Evolutionary conservation across 495 filamentous ascomycete genomes (phyloP), one percentile per base, ranked within the genome.

Genomic region (Podospora fimiseda): DNA sequence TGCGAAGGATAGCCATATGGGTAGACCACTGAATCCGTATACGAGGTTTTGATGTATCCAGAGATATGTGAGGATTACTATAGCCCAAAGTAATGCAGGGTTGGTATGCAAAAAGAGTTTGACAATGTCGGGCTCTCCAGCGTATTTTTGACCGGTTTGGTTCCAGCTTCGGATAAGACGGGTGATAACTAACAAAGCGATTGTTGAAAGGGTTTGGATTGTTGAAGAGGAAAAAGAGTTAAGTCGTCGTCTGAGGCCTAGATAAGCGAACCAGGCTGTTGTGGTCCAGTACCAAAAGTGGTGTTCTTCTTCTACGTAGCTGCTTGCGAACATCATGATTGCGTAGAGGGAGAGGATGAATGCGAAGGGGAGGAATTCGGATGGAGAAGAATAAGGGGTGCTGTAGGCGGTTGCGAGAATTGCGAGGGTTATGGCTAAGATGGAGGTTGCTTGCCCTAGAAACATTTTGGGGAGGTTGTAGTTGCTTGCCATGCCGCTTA

Each of bases 251-350:
- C 56, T 57, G 30, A 65, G 65, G 44, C 68, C 76, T 1, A 94
- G 70, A 54, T 80, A 78, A 41, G 79, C 70, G 39, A 88, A 70
- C 90, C 90, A 99, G 2, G 78, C 84, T 0, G 87, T 84, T 11
- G 86, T 81, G 15, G 80, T 64, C 90, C 91, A 95, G 67, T 97
- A 96, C 93, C 93, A 99, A 67, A 95, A 96, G 56, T 96, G 86
- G 20, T 97, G 93, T 64, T 99, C 93, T 68, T 99, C 93, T 64
- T 99, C 93, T 20, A 99, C 89, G 63, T 90, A 97, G 64, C 90
- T 96, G 66, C 88, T 95, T 23, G 91, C 90, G 69, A 97, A 97
- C 90, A 96, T 97, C 85, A 95, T 91, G 24, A 78, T 64, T 9
- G 84, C 81, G 64, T 96, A 95, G 0, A 79, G 63, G 1, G 84